Conservation (phyloP, 352 stramenopile species). For the Phytophthora hibernalis region DNA sequence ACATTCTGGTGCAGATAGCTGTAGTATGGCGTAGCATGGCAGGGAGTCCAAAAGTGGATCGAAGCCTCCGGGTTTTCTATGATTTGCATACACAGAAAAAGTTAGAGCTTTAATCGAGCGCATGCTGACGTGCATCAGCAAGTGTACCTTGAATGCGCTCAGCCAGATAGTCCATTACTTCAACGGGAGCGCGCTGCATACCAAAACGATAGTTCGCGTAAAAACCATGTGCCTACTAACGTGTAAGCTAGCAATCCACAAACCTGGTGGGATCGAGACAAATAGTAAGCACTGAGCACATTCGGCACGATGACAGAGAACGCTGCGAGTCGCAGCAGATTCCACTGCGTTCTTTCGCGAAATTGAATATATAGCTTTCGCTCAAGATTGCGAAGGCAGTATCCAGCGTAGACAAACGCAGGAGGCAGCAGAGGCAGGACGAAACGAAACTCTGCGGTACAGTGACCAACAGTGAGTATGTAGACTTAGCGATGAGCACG, state of each 20-base stretch:
- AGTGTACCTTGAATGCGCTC: slow-evolving; percentile 60
- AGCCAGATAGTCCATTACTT: slow-evolving; percentile 86
- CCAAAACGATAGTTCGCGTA: background rate
- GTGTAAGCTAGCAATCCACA: slow-evolving; percentile 31
- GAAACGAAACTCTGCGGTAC: slow-evolving; percentile 79
- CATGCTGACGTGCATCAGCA: background rate
- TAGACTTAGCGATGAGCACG: background rate
- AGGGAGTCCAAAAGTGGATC: slow-evolving; percentile 89
- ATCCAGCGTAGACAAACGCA: slow-evolving; percentile 78
- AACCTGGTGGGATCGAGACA: slow-evolving; percentile 70
- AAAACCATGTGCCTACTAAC: background rate
- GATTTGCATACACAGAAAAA: background rate
- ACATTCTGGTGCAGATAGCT: slow-evolving; percentile 86
- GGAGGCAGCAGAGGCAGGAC: slow-evolving; percentile 80
- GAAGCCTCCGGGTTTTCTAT: slow-evolving; percentile 50
- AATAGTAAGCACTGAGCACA: slow-evolving; percentile 66
- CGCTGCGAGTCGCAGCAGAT: slow-evolving; percentile 56
- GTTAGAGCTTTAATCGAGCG: background rate
- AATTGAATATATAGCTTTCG: slow-evolving; percentile 65
- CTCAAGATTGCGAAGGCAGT: slow-evolving; percentile 79
- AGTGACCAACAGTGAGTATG: background rate
- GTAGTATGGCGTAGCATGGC: slow-evolving; percentile 89
- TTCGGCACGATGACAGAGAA: slow-evolving; percentile 73
- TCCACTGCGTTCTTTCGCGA: slow-evolving; percentile 57
- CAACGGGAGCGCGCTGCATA: slow-evolving; percentile 64